Conservation (phyloP, 352 stramenopile species). For the Globisporangium paddicum region DNA sequence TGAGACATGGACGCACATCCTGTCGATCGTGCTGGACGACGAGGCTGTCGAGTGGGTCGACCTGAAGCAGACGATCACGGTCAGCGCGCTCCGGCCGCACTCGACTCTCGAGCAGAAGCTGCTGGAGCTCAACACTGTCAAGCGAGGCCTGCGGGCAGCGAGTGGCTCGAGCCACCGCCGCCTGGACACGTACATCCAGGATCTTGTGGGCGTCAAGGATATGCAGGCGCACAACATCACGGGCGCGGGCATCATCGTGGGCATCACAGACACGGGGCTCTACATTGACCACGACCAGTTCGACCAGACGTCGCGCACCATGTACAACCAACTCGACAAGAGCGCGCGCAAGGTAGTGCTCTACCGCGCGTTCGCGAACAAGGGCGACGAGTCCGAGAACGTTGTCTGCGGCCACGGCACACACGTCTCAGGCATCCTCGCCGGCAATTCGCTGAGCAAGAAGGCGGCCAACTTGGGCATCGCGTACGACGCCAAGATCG, state of each 20-base stretch:
- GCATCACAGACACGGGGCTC: slow-evolving; percentile 68
- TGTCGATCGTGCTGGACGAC: slow-evolving; percentile 49
- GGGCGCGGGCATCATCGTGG: slow-evolving; percentile 55
- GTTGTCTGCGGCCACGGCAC: slow-evolving; percentile 82
- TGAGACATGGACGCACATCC: slow-evolving; percentile 41
- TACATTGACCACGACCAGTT: slow-evolving; percentile 84
- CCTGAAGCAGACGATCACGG: slow-evolving; percentile 40
- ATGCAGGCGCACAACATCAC: slow-evolving; percentile 67
- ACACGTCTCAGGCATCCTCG: slow-evolving; percentile 81
- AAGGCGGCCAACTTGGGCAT: slow-evolving; percentile 52
- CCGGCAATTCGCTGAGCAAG: slow-evolving; percentile 48
- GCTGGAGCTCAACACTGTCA: slow-evolving; percentile 4
- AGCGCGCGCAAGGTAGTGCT: slow-evolving; percentile 76
- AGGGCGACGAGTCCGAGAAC: slow-evolving; percentile 55
- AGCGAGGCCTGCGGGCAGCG: neutral
- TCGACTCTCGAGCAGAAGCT: slow-evolving; percentile 41
- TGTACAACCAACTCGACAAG: slow-evolving; percentile 52
- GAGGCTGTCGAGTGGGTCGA: slow-evolving; percentile 73
- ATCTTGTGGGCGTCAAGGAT: slow-evolving; percentile 44
- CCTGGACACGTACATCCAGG: slow-evolving; percentile 50
- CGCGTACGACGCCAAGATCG: slow-evolving; percentile 72
- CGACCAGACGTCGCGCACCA: slow-evolving; percentile 42
- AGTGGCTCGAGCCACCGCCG: slow-evolving; percentile 19
- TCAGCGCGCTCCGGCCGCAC: slow-evolving; percentile 23
- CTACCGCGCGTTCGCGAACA: slow-evolving; percentile 76